Evolutionary conservation across 495 filamentous ascomycete genomes (phyloP).

Genomic region (Talaromyces nanjingensis): DNA sequence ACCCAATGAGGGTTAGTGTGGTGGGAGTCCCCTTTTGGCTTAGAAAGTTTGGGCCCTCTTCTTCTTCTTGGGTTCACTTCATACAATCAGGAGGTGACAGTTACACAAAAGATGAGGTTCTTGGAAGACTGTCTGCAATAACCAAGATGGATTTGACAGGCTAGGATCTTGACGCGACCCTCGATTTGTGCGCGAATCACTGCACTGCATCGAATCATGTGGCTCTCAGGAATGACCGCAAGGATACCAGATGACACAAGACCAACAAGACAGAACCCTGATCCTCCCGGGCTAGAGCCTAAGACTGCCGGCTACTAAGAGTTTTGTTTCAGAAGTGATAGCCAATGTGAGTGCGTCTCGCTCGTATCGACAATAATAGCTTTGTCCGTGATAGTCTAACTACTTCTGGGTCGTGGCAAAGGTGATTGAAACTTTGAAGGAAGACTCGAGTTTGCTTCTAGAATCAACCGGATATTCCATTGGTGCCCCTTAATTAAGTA

Average conservation of each 20-base stretch:
- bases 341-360: background rate
- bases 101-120: background rate
- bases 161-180: background rate
- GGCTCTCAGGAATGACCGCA: background rate
- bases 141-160: background rate
- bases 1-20: background rate
- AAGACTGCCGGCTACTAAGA: background rate
- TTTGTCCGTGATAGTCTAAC: background rate
- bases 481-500: background rate
- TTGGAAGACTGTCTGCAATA: background rate
- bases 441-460: background rate
- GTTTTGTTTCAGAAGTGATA: background rate
- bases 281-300: background rate
- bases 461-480: background rate
- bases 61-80: background rate
- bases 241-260: background rate
- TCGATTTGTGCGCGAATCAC: background rate
- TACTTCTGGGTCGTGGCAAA: background rate
- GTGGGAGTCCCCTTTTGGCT: background rate
- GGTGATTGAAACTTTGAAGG: background rate
- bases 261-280: background rate
- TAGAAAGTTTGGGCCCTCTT: background rate
- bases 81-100: background rate
- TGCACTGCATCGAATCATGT: background rate
- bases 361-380: constrained; percentile 1